Base-by-base conservation (phyloP, 116 monocot species). In the Phalaenopsis hybrid region DNA sequence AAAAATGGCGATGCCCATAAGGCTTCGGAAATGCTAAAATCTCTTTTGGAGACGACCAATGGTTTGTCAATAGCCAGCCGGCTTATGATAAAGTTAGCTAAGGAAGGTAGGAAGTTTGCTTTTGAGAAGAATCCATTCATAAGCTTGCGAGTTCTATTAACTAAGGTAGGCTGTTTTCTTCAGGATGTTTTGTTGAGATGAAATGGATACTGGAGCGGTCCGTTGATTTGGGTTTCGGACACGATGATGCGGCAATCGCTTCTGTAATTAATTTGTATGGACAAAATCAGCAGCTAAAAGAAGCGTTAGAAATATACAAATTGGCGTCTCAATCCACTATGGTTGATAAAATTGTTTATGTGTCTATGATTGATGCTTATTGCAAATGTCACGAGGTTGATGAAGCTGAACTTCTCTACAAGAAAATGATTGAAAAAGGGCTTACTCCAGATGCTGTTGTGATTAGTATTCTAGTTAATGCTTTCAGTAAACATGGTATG, bases 61-160 rank as follows among this genome's bases (percentile, higher is more conserved):
- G 98, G 95, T 28, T 81, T 85, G 77, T 83, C 88, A 52, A 59
- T 81, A 49, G 88, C 82, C 44, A 92, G 84, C 77, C 90, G 86
- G 83, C 81, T 98, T 73, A 90, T 98, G 73, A 85, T 76, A 78
- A 95, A 91, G 83, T 98, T 92, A 83, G 84, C 81, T 81, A 93
- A 87, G 85, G 88, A 93, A 93, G 98, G 98, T 79, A 88, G 84
- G 87, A 23, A 75, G 44, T 69, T 65, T 85, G 23, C 59, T 8
- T 74, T 49, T 50, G 31, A 33, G 16, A 31, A 18, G 16, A 34
- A 0, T 31, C 8, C 51, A 10, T 50, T 44, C 6, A 21, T 17
- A 73, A 18, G 12, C n/a, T 77, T 28, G 21, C 28, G 51, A 50
- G 3, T 8, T 74, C 79, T 80, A 55, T 28, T 77, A 79, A 58